Evolutionary conservation across 371 early-diverging fungal genomes (phyloP).

Genomic region (Mycotypha africana): DNA sequence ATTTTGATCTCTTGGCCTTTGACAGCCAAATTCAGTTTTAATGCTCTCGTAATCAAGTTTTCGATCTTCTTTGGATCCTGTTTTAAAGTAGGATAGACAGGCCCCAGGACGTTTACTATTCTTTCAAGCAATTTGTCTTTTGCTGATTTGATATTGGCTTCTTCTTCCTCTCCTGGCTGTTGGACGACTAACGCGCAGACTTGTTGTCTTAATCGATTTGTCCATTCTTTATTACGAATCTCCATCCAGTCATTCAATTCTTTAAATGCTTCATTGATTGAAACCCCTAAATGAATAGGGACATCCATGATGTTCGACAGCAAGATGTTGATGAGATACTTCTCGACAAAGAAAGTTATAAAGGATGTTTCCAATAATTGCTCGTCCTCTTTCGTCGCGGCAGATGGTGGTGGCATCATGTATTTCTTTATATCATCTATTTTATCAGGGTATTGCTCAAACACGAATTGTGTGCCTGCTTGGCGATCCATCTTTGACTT

Average conservation of each 20-base stretch:
- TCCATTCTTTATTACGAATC: slow-evolving; percentile 29
- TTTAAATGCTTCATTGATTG: slow-evolving; percentile 31
- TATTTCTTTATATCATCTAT: slow-evolving; percentile 11
- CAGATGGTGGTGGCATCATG: too few relatives aligned
- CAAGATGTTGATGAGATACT: slow-evolving; percentile 25
- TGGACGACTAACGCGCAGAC: slow-evolving; percentile 31
- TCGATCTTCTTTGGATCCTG: slow-evolving; percentile 29
- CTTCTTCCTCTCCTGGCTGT: slow-evolving; percentile 33
- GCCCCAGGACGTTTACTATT: slow-evolving; percentile 13
- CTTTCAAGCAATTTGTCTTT: slow-evolving; percentile 13
- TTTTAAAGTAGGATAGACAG: slow-evolving; percentile 25
- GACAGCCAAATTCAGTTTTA: slow-evolving; percentile 34
- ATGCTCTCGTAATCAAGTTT: slow-evolving; percentile 24
- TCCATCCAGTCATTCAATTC: slow-evolving; percentile 32
- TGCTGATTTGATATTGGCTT: slow-evolving; percentile 19
- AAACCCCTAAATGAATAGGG: slow-evolving; percentile 38
- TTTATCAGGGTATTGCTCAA: slow-evolving; percentile 5
- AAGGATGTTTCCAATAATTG: slow-evolving; percentile 26
- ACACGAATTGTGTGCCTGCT: slow-evolving; percentile 26
- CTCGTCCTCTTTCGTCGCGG: slow-evolving; percentile 1
- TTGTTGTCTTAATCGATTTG: slow-evolving; percentile 37
- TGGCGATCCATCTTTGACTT: slow-evolving; percentile 30
- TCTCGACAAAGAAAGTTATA: slow-evolving; percentile 38
- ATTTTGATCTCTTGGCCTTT: slow-evolving; percentile 41
- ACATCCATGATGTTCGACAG: slow-evolving; percentile 22